These are phyloP conservation scores for Shiraia bambusicola DNA, from an alignment of 2,329 filamentous ascomycete species.

Conservation along the genomic window DNA sequence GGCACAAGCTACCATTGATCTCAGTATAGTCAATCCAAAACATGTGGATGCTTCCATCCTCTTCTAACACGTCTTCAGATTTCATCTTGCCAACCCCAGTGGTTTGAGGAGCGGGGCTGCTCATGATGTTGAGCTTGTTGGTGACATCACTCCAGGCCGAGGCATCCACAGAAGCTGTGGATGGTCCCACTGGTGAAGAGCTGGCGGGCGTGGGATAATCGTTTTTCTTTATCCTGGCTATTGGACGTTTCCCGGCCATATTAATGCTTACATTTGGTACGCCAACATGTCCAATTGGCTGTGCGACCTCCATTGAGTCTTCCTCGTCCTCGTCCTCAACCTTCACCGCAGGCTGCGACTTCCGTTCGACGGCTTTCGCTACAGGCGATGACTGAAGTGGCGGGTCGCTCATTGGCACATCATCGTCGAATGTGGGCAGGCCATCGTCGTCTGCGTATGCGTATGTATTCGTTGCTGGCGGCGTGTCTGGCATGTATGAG, in stretches of 20 bases:
- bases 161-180: constrained; percentile 64
- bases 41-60: constrained; percentile 86
- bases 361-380: constrained; percentile 74
- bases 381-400: constrained; percentile 80
- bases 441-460: constrained; percentile 57
- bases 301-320: constrained; percentile 81
- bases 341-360: constrained; percentile 58
- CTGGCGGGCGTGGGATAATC: constrained; percentile 69
- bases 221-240: constrained; percentile 70
- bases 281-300: constrained; percentile 65
- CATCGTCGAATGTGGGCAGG: constrained; percentile 61
- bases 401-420: constrained; percentile 83
- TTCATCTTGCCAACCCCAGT: constrained; percentile 76
- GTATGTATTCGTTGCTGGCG: constrained; percentile 42
- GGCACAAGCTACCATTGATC: constrained; percentile 82
- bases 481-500: constrained; percentile 48
- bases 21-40: constrained; percentile 98
- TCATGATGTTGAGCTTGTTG: constrained; percentile 81
- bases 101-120: constrained; percentile 66
- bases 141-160: constrained; percentile 87
- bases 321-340: constrained; percentile 71
- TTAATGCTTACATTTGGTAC: constrained; percentile 75
- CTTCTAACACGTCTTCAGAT: constrained; percentile 82
- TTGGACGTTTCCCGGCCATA: constrained; percentile 75
- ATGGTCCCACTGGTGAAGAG: constrained; percentile 71